phyloP scores from a whole-genome alignment of 768 basidiomycete species.

The Kwoniella botswanensis region DNA sequence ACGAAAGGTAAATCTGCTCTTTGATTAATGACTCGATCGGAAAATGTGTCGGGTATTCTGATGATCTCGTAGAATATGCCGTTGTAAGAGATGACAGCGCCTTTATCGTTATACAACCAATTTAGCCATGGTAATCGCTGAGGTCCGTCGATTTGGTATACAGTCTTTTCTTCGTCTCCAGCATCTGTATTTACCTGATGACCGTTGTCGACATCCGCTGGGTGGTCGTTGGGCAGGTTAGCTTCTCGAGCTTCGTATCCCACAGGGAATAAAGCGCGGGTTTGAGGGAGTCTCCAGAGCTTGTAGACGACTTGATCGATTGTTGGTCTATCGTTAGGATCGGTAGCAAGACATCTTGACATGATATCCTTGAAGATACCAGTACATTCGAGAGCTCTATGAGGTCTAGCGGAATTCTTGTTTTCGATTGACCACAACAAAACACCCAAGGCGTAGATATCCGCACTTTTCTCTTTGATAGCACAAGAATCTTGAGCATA shows the following conservation, averaged over 20 bases:
- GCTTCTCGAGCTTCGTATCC: no score
- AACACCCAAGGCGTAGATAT: background rate
- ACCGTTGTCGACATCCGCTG: no score
- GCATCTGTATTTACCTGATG: no score
- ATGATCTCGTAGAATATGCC: background rate
- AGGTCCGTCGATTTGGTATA: no score
- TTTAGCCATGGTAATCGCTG: background rate
- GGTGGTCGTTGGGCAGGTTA: no score
- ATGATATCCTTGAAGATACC: background rate
- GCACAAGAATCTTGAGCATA: background rate
- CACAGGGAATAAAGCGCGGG: no score
- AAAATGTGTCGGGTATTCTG: background rate
- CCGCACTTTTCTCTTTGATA: background rate
- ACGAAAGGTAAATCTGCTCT: background rate
- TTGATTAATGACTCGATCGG: background rate
- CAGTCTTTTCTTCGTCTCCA: no score
- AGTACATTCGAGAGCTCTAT: background rate
- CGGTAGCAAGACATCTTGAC: background rate
- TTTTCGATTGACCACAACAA: background rate
- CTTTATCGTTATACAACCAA: background rate
- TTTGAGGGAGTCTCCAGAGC: background rate
- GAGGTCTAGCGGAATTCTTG: background rate
- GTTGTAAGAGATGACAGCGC: background rate
- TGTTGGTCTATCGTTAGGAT: background rate
- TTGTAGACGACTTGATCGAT: background rate